These are phyloP conservation scores for Phaeotremella skinneri DNA, from an alignment of 768 basidiomycete genomes.

Conservation along the genomic window DNA sequence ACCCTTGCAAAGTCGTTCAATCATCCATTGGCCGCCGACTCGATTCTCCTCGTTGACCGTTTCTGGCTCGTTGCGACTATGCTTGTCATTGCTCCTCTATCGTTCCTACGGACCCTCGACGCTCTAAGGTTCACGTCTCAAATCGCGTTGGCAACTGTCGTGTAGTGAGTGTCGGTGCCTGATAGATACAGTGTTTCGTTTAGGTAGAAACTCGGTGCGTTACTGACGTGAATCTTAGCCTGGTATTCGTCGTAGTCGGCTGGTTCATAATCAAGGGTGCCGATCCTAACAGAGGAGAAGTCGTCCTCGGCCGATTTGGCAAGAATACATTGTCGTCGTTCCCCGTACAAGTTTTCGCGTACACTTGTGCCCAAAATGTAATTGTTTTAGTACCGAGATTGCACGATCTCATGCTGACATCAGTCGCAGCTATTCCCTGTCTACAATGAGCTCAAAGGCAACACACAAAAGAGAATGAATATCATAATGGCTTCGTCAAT, in stretches of 20 bases:
- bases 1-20: slow-evolving; percentile 77
- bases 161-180: slow-evolving; percentile 56
- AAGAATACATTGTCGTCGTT: slow-evolving; percentile 58
- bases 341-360: slow-evolving; percentile 65
- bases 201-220: background rate
- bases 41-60: slow-evolving; percentile 57
- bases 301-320: slow-evolving; percentile 42
- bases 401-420: slow-evolving; percentile 12
- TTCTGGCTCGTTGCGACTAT: slow-evolving; percentile 81
- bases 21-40: slow-evolving; percentile 56
- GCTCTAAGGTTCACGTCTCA: slow-evolving; percentile 88
- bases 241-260: slow-evolving; percentile 50
- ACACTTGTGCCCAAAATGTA: slow-evolving; percentile 76
- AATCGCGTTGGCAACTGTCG: slow-evolving; percentile 83
- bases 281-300: slow-evolving; percentile 39
- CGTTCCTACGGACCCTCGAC: slow-evolving; percentile 78
- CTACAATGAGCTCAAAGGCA: slow-evolving; percentile 81
- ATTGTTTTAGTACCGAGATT: slow-evolving; percentile 36
- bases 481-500: slow-evolving; percentile 82
- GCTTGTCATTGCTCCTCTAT: slow-evolving; percentile 67
- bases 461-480: slow-evolving; percentile 81
- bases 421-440: slow-evolving; percentile 76
- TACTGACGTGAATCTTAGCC: slow-evolving; percentile 19
- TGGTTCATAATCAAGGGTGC: slow-evolving; percentile 47
- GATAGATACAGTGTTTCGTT: background rate